Base-by-base conservation (phyloP, 1,284 basidiomycete genomes). In the Phellopilus nigrolimitatus region DNA sequence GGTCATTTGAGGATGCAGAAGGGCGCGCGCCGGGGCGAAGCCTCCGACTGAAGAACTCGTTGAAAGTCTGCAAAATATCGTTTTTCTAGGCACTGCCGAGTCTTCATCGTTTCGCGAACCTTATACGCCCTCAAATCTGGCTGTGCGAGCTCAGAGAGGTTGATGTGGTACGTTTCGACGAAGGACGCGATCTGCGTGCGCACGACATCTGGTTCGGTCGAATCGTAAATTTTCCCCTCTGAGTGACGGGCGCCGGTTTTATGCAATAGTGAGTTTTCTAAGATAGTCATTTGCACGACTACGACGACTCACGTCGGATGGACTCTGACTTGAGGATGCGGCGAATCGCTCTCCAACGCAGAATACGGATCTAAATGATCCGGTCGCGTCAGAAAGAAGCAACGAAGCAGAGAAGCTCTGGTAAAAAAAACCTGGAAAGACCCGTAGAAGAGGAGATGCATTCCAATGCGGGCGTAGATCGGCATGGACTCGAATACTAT, bases 21-120 rank as follows among this genome's bases (percentile, higher is more conserved):
- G 74, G 73, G 15, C 79, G 64, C 4, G 75, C 75, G n/a, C 66
- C 66, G 3, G 71, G 63, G 36, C 67, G 66, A 9, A 82, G 65
- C 39, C 68, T 62, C 17, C 78, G 73, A 30, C 72, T 71, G 66
- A 80, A 80, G 64, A 82, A 80, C 13, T 73, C 64, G 64, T 80
- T 82, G 66, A 82, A 79, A 0, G 73, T 78, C 67, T 71, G 63
- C n/a, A 41, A 10, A 41, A 36, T 13, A 19, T 5, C 8, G 21
- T 15, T 15, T 13, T 31, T 8, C 12, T 33, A n/a, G n/a, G 13
- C 19, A 25, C 34, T 12, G 24, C n/a, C 15, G 8, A 38, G 24
- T 2, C 15, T 2, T 37, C 17, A 27, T 22, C n/a, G 10, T 24
- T 8, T 34, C 10, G 15, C 51, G 17, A 41, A 60, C 60, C 52